Conservation (phyloP, 2,329 filamentous ascomycete species). For the Graphilbum sp. region DNA sequence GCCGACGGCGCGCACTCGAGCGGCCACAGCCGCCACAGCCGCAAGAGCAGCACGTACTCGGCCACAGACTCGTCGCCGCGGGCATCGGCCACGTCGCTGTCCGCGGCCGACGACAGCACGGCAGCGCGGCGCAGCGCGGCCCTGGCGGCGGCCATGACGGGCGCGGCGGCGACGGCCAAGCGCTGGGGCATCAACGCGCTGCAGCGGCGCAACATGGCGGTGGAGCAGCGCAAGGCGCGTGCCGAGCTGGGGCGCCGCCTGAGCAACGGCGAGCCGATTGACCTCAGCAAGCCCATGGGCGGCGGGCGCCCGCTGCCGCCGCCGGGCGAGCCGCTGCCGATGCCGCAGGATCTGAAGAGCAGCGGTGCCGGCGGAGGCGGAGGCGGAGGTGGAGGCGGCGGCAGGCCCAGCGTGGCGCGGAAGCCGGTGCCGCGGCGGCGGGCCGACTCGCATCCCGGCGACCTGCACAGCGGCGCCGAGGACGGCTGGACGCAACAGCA, state of each 20-base stretch:
- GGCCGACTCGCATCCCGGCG: too few species aligned
- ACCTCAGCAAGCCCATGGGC: slow-evolving; percentile 56
- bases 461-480: too few species aligned
- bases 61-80: background rate
- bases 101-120: background rate
- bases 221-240: slow-evolving; percentile 3
- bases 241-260: background rate
- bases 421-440: background rate
- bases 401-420: background rate
- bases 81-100: background rate
- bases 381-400: background rate
- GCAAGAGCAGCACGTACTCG: background rate
- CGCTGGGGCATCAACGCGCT: slow-evolving; percentile 44
- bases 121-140: slow-evolving; percentile 20
- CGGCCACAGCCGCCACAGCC: too few species aligned
- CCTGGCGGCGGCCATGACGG: slow-evolving; percentile 33
- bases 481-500: too few species aligned
- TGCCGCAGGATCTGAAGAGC: slow-evolving; percentile 21
- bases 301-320: slow-evolving; percentile 69
- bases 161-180: slow-evolving; percentile 36
- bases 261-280: slow-evolving; percentile 15
- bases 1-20: background rate
- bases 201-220: slow-evolving; percentile 21
- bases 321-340: slow-evolving; percentile 62
- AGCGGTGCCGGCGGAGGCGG: background rate